Conservation (phyloP, 2,329 filamentous ascomycete genomes). For the Ramularia collo-cygni region DNA sequence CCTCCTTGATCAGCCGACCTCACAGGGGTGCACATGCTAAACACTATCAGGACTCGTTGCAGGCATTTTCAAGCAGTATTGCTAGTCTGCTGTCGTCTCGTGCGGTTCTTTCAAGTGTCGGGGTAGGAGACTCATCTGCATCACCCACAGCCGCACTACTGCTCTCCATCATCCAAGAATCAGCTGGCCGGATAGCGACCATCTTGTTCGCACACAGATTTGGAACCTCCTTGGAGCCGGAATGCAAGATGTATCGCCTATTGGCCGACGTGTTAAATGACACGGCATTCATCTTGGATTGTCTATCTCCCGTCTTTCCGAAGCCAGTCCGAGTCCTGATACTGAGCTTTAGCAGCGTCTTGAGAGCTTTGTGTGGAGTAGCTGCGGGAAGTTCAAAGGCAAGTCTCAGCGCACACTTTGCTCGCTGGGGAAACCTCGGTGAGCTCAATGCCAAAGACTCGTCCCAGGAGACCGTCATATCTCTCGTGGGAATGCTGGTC, state of each 20-base stretch:
- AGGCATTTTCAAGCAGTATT: constrained; percentile 79
- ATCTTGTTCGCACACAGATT: constrained; percentile 80
- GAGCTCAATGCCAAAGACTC: constrained; percentile 94
- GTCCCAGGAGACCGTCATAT: constrained; percentile 90
- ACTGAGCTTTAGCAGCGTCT: constrained; percentile 54
- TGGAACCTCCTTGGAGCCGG: constrained; percentile 76
- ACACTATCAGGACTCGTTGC: constrained; percentile 59
- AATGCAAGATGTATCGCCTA: constrained; percentile 84
- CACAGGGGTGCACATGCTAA: neutral
- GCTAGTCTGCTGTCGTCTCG: constrained; percentile 72
- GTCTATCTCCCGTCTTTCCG: constrained; percentile 68
- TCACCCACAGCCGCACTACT: constrained; percentile 76
- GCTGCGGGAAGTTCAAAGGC: constrained; percentile 87
- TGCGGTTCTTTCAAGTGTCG: constrained; percentile 71
- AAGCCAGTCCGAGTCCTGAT: constrained; percentile 50
- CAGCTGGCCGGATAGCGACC: constrained; percentile 72
- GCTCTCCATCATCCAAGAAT: constrained; percentile 75
- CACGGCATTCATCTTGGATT: constrained; percentile 75
- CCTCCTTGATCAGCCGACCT: constrained; percentile 2
- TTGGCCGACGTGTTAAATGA: constrained; percentile 87
- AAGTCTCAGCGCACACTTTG: constrained; percentile 86
- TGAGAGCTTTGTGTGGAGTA: constrained; percentile 73
- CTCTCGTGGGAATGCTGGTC: constrained; percentile 76
- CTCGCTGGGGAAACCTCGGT: constrained; percentile 75
- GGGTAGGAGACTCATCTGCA: constrained; percentile 72